Evolutionary conservation across 345 rosid genomes (phyloP).

Genomic region (Citrus reticulata): DNA sequence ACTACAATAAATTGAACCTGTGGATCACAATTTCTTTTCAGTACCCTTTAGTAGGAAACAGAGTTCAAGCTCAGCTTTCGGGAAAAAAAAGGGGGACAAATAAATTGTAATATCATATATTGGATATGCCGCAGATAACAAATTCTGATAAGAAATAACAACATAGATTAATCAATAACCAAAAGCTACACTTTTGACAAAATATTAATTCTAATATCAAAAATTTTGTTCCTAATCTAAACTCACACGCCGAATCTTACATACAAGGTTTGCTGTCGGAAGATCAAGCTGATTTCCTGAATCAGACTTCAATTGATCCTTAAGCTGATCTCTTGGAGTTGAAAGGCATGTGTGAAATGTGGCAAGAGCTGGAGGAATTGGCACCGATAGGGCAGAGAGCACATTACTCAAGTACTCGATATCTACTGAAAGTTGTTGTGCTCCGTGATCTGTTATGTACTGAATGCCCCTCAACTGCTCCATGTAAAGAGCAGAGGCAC

Average conservation of each 20-base stretch:
- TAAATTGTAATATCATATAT: neutral
- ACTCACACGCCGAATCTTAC: constrained; percentile 75
- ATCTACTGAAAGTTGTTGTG: constrained; percentile 83
- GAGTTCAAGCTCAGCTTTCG: neutral
- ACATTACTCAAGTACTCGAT: constrained; percentile 95
- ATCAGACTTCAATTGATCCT: constrained; percentile 63
- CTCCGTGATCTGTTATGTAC: constrained; percentile 84
- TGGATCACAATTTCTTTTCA: neutral
- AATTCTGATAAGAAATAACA: neutral
- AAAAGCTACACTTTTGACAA: neutral
- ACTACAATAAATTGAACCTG: neutral
- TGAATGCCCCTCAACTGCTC: constrained; percentile 95
- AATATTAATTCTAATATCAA: neutral
- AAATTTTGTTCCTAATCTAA: constrained; percentile 44
- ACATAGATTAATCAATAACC: neutral
- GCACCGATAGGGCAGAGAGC: constrained; percentile 90
- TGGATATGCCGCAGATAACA: neutral
- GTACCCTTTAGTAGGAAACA: neutral
- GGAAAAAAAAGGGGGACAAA: neutral
- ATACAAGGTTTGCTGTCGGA: constrained; percentile 80
- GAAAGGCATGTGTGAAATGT: constrained; percentile 86
- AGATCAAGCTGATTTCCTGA: constrained; percentile 71
- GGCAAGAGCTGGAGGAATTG: constrained; percentile 65
- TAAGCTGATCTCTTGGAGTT: constrained; percentile 76
- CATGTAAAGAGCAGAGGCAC: constrained; percentile 86